Percentiles rank a stretch among this genome's conserved stretches.
Evolutionary conservation across 345 rosid genomes (phyloP).

Genomic region (Physaria fendleri): DNA sequence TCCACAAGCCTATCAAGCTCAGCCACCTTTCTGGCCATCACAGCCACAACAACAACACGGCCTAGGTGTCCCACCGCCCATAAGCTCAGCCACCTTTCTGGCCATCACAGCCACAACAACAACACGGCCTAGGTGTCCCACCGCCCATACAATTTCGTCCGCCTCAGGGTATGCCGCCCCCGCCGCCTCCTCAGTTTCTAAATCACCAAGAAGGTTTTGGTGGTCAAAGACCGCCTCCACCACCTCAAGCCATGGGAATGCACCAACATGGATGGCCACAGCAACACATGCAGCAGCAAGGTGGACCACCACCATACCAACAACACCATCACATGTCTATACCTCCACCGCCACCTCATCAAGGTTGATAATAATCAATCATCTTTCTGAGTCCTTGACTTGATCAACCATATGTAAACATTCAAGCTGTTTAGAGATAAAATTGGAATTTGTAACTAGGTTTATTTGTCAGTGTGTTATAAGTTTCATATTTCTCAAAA

Average conservation of each 20-base stretch:
- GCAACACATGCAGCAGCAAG: conserved; percentile 26
- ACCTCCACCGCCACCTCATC: no score
- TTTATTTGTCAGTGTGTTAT: no score
- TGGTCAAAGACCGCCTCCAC: conserved; percentile 58
- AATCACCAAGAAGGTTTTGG: conserved; percentile 24
- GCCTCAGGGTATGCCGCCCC: conserved; percentile 62
- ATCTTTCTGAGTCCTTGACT: no score
- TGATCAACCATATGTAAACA: no score
- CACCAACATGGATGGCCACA: conserved; percentile 60
- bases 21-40: conserved; percentile 62
- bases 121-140: conserved; percentile 54
- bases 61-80: conserved; percentile 53
- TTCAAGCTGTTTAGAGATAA: no score
- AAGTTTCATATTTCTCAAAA: no score
- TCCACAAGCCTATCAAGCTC: conserved; percentile 42
- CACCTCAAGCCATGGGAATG: conserved; percentile 77
- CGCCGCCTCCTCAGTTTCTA: conserved; percentile 43
- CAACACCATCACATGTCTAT: no score
- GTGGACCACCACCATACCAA: conserved; percentile 53
- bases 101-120: conserved; percentile 62
- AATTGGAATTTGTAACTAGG: no score
- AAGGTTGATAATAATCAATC: no score
- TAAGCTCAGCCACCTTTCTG: no score
- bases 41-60: conserved; percentile 58
- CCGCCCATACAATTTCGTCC: conserved; percentile 69